Evolutionary conservation across 371 early-diverging fungal species (phyloP).

Genomic region (Syncephalis fuscata): DNA sequence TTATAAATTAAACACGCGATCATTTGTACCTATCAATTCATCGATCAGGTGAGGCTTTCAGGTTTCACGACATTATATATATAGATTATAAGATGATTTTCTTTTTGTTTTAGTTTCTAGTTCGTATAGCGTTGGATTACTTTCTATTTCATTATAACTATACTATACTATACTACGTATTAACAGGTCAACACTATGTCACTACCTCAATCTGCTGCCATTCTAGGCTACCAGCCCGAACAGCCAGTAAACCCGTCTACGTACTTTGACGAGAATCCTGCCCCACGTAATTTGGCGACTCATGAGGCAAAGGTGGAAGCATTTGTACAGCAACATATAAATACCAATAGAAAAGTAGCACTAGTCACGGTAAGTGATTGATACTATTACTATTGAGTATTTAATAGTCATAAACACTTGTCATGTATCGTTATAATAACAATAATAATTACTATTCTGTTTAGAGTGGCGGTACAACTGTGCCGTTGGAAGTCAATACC

Average conservation of each 20-base stretch:
- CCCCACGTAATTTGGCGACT: slow-evolving; percentile 51
- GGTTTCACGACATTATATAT: no score
- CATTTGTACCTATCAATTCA: no score
- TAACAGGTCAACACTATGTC: no score
- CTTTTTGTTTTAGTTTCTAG: no score
- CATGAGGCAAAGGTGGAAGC: slow-evolving; percentile 36
- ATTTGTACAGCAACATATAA: slow-evolving; percentile 51
- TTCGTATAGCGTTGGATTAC: no score
- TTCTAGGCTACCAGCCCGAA: background rate
- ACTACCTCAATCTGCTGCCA: background rate
- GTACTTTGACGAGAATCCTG: slow-evolving; percentile 60
- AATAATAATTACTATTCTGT: background rate
- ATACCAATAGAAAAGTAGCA: slow-evolving; percentile 42
- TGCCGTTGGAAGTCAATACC: slow-evolving; percentile 89
- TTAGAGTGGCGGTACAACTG: slow-evolving; percentile 94
- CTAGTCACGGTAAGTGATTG: slow-evolving; percentile 49
- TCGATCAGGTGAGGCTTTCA: no score
- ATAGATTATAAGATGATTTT: no score
- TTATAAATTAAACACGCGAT: no score
- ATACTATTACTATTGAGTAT: background rate
- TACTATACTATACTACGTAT: no score
- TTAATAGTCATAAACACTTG: background rate
- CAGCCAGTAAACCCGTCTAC: slow-evolving; percentile 32
- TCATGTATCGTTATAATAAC: background rate
- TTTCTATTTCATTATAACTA: no score